Base-by-base conservation (phyloP, 441 rosid species). In the Pelargonium australe region DNA sequence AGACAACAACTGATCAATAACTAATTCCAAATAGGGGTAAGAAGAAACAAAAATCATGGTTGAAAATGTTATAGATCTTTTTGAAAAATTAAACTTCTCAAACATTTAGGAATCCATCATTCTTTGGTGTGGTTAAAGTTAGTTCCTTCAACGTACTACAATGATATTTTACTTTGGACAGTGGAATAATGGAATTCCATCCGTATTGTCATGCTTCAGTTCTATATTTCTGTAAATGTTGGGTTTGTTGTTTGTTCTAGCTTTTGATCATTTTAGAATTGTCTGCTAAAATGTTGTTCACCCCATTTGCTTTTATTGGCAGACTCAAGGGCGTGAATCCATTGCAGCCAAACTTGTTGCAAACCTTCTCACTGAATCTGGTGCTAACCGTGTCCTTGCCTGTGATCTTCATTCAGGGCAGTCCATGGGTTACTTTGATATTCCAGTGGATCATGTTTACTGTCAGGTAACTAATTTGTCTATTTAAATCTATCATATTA, bases 251-350 rank as follows among this genome's bases (percentile, higher is more conserved):
- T 55, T 55, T 55, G 61, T 55, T 53, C 19, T 53, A 53, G 61
- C 23, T 19, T 58, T 55, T 34, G 10, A 40, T 40, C 10, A 40
- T 40, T 40, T 40, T 40, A 37, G 5, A 17, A 53, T 14, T 53
- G 60, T 16, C 60, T 53, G 16, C 60, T 37, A 53, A 53, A 34
- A n/a, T 28, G 11, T 28, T 76, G 51, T 66, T 7, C 17, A 68
- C 34, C 45, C 12, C 17, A 44, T 71, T 63, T 64, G 47, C 40
- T 14, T 63, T 44, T 17, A 5, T 69, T 72, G 75, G 9, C 76
- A 88, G 91, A 80, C 91, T 63, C 91, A 86, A 82, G 91, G 88
- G 72, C 89, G 91, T 43, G 89, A 88, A 73, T 88, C 95, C 57
- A 88, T 88, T 77, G 91, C 91, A 1, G 95, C 91, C 57, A 86